A percentile compares a stretch with the other conserved stretches of the same genome.
phyloP scores from a whole-genome alignment of 1,139 yeast genomes.

The Trichomonascaceae sp. region DNA sequence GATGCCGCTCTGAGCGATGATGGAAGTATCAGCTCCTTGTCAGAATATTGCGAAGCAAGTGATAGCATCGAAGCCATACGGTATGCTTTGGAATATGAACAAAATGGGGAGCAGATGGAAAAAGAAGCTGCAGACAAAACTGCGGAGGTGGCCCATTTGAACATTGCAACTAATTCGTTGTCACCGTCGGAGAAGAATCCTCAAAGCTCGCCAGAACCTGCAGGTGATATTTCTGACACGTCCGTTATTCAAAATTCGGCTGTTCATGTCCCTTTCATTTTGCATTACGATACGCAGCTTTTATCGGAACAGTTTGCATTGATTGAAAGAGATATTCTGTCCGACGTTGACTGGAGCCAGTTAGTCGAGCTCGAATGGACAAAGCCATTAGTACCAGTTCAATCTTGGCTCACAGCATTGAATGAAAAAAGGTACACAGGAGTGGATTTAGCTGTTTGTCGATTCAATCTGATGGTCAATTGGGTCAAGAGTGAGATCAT shows the following conservation, averaged over 20 bases:
- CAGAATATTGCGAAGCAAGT: neutral
- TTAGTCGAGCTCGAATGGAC: conserved; percentile 74
- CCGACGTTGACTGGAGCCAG: conserved; percentile 90
- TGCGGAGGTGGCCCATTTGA: neutral
- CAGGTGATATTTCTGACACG: neutral
- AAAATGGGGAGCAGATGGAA: neutral
- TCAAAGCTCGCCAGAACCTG: neutral
- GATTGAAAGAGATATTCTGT: conserved; percentile 76
- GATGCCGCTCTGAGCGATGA: neutral
- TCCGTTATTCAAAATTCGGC: neutral
- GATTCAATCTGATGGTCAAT: conserved; percentile 79
- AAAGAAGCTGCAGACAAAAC: neutral
- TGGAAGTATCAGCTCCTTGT: neutral
- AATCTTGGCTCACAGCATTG: conserved; percentile 79
- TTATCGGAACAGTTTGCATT: conserved; percentile 78
- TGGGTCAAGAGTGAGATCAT: conserved; percentile 90
- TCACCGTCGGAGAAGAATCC: neutral
- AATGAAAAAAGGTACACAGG: conserved; percentile 59
- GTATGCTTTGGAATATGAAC: neutral
- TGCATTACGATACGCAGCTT: conserved; percentile 58
- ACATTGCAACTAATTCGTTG: neutral
- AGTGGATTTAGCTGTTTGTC: conserved; percentile 73
- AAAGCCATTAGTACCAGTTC: conserved; percentile 58
- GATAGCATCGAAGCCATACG: neutral
- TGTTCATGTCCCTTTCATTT: conserved; percentile 71